Evolutionary conservation across 805 yeast species (phyloP), one percentile per base, ranked within the genome.

Genomic region (Hemisphaericaspora nanyangensis): DNA sequence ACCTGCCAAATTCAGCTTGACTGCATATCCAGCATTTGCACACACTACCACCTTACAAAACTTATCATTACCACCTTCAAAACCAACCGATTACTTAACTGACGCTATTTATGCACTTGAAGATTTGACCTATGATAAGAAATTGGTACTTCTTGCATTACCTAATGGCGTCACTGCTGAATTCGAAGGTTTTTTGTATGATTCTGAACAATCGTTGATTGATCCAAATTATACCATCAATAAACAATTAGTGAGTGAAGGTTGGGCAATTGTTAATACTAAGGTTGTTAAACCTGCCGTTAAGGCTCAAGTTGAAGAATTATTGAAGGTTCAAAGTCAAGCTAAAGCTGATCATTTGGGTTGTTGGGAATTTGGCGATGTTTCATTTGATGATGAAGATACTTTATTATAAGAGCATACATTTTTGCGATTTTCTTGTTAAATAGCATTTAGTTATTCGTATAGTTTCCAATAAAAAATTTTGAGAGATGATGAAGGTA

Each of bases 351-450:
- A 51, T 24, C 80, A 77, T 44, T 51, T 61, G 16, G 89, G 89
- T 4, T 80, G 85, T 54, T 83, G 90, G 90, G 79, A 80, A 59
- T 79, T 76, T 49, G 90, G 90, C 36, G 88, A 83, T 54, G 74
- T 84, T 27, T 74, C 81, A 28, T 78, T 69, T 39, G 82, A 77
- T 40, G 83, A 78, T 5, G 69, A 61, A 25, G 51, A 44, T n/a
- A 29, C 22, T 18, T 16, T 32, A n/a, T 27, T 27, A 15, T 27
- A 27, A 27, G 13, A 13, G 17, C 16, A 12, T 22, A 10, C 7
- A 7, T 22, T 22, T 22, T 22, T n/a, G n/a, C n/a, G n/a, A n/a
- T n/a, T n/a, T n/a, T n/a, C n/a, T n/a, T n/a, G n/a, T n/a, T n/a
- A n/a, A n/a, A n/a, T n/a, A n/a, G n/a, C n/a, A n/a, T n/a, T n/a